Evolutionary conservation across 305 asterid genomes (phyloP), one percentile per base, ranked within the genome.

Genomic region (Solanum hybrid): DNA sequence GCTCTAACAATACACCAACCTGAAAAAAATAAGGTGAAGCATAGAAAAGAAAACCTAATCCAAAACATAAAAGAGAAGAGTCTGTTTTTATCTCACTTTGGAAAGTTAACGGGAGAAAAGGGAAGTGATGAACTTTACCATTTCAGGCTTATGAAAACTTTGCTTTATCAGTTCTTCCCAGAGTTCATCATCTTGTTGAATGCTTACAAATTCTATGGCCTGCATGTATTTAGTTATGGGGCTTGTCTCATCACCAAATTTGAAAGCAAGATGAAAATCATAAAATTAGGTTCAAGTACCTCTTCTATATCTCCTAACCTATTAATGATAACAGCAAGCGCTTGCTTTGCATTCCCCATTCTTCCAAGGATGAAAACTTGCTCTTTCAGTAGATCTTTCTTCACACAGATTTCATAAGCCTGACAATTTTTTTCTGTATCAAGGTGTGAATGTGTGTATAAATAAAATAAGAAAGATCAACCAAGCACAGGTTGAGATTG

Each of bases 361-460:
- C 99, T 95, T 93, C 99, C 99, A 71, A 97, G 97, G 90, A 97
- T 95, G 92, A 96, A 97, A 86, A 97, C 99, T 94, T 95, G 99
- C 94, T 96, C 99, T 89, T 91, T 91, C 88, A 97, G 91, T 90
- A 98, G 93, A 90, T 92, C 95, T 93, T 94, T 94, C 92, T 90
- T 92, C 37, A 96, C 93, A 91, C 98, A 96, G 88, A 96, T 95
- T 88, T 97, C 99, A 92, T 95, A 94, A 80, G 99, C 99, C 99
- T 97, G 97, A 89, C 80, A 37, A 85, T 31, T 20, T 3, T 17
- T 42, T 85, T 60, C 46, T 56, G 40, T 85, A 56, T 56, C 88
- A 85, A 31, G 76, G 46, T 85, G 32, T 85, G 76, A 56, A 22
- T 56, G 35, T 36, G 12, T 36, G 89, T 89, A 87, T 90, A 86